Conservation (phyloP, 75 land plant species). For the Picea glauca region DNA sequence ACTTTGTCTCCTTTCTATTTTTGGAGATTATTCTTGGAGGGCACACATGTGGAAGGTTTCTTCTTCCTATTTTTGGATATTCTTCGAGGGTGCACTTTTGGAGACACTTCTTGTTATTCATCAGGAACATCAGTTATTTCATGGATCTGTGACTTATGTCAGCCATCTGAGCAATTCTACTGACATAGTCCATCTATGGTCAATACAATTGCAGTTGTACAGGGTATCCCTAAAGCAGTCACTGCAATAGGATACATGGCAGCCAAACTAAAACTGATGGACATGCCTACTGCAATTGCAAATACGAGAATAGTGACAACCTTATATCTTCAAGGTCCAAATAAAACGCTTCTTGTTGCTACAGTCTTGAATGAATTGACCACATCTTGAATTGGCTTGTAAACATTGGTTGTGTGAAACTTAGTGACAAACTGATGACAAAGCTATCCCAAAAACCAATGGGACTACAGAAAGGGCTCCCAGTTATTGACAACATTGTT, state of each 20-base stretch:
- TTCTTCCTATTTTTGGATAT: no score
- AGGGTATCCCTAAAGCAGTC: slow-evolving; percentile 29
- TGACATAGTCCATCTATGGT: slow-evolving; percentile 42
- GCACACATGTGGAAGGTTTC: no score
- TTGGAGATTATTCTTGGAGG: no score
- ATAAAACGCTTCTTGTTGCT: slow-evolving; percentile 25
- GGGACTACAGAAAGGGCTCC: no score
- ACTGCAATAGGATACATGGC: slow-evolving; percentile 22
- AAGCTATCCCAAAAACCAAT: no score
- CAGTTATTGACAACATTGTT: no score
- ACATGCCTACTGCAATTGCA: slow-evolving; percentile 24
- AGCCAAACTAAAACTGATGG: slow-evolving; percentile 25
- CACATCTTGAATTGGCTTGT: no score
- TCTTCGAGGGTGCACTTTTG: no score
- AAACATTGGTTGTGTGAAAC: no score
- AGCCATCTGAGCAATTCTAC: slow-evolving; percentile 42
- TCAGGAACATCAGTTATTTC: slow-evolving; percentile 22
- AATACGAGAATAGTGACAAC: slow-evolving; percentile 25
- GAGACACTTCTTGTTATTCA: neutral
- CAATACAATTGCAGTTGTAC: slow-evolving; percentile 30
- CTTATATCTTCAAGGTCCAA: slow-evolving; percentile 22
- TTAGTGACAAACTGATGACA: no score
- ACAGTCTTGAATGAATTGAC: slow-evolving; percentile 20
- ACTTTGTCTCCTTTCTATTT: no score
- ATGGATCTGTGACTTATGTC: slow-evolving; percentile 28